Evolutionary conservation across 257 asterid species (phyloP), one percentile per base, ranked within the genome.

Genomic region (Prunella vulgaris): DNA sequence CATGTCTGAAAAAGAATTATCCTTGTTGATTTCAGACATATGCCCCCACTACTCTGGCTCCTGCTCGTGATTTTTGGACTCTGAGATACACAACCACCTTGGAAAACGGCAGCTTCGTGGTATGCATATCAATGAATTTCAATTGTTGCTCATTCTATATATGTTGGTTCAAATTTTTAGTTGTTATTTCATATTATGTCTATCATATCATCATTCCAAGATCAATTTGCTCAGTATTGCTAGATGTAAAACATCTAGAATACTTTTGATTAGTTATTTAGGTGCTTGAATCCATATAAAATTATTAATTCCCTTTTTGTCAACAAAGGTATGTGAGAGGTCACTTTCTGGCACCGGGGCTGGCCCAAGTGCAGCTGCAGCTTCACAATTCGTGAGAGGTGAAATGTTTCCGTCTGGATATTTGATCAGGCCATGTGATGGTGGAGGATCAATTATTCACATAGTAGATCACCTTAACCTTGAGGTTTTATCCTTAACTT

Each of bases 31-130:
- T 25, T 25, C 88, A 94, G 97, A 81, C 79, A 18, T 94, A 92
- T 73, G 97, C 99, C 58, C 98, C 98, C 7, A 94, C 98, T 38
- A 92, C 96, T 15, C 76, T 92, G 76, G 97, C 97, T 74, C 95
- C 98, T 4, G 98, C 98, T 27, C 92, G 98, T 57, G 99, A 92
- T 79, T 92, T 94, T 77, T 94, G 99, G 99, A 89, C 98, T 17
- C 84, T 94, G 60, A 86, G 99, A 89, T 94, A 91, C 85, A 89
- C 99, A 7, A 85, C 96, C 57, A 86, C 94, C 60, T 79, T 94
- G 80, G 98, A 89, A 52, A 88, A 86, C 32, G 98, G 98, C 76
- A 94, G 98, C 78, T 78, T 88, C 68, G 99, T 94, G 91, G 98
- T 94, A 90, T 59, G 91, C 21, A 32, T 71, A 28, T 69, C 66